Base-by-base conservation (phyloP, 2,329 filamentous ascomycete species). In the Juglanconis juglandina region DNA sequence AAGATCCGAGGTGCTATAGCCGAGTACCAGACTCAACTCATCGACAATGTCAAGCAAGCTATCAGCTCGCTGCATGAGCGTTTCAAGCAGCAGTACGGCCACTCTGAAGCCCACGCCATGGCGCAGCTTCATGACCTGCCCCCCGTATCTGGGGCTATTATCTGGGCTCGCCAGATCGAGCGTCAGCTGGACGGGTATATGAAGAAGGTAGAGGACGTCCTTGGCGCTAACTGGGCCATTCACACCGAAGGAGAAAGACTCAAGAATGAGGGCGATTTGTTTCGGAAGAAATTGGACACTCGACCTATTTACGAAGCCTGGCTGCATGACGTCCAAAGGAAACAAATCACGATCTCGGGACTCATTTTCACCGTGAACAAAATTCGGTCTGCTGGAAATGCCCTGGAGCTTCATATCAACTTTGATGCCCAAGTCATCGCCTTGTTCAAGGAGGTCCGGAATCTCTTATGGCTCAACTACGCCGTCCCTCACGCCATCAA, bases 61-160 rank as follows among this genome's bases (percentile, higher is more conserved):
- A 99, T 99, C 67, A 88, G 91, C 48, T 87, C 88, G 4, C 82
- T 99, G 34, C 96, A 99, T 68, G 92, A 98, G 77, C 90, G 95
- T 35, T 99, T 98, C 81, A 99, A 98, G 78, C 92, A 96, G 72
- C 95, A 99, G 72, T 99, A 99, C 74, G 96, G 93, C 2, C 92
- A 98, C 71, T 98, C 96, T 0, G 95, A 99, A 76, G 92, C 95
- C 2, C 94, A 98, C 72, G 92, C 92, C 4, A 99, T 99, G 96
- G 93, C 95, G 3, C 94, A 98, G 74, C 82, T 99, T 60, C 92
- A 94, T 64, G 95, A 99, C 75, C 80, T 99, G 14, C 95, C 95
- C 0, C 95, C 96, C 0, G 93, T 99, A 0, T 96, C 95, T 4
- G 96, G 95, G 59, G 94, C 94, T 41, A 97, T 99, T 66, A 96